Percentiles rank a stretch among this genome's conserved stretches.
These are phyloP conservation scores for Chlorociboria aeruginascens DNA, from an alignment of 495 filamentous ascomycete species.

Conservation along the genomic window DNA sequence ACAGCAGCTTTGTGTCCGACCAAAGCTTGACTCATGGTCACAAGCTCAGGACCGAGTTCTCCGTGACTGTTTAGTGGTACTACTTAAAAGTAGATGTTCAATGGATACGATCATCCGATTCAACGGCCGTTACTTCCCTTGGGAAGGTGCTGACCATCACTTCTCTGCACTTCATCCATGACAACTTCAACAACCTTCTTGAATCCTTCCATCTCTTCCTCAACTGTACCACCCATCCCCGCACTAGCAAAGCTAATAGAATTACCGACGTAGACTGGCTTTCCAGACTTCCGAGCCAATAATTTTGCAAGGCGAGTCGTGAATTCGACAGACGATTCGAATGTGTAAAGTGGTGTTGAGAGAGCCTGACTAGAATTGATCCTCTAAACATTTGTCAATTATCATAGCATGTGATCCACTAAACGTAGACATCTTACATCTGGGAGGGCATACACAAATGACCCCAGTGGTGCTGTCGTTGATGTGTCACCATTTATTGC, in stretches of 20 bases:
- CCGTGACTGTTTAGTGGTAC: too few species aligned
- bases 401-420: not conserved
- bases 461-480: constrained; percentile 48
- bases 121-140: not conserved
- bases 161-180: constrained; percentile 23
- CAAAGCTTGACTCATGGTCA: too few species aligned
- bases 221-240: constrained; percentile 61
- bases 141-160: not conserved
- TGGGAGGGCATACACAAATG: constrained; percentile 87
- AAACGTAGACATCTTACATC: constrained; percentile 43
- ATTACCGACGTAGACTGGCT: constrained; percentile 77
- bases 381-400: constrained; percentile 25
- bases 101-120: not conserved
- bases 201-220: constrained; percentile 91
- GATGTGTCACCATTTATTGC: constrained; percentile 46
- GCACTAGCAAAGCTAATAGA: constrained; percentile 55
- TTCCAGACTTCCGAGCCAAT: constrained; percentile 52
- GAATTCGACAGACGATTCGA: constrained; percentile 69
- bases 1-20: too few species aligned
- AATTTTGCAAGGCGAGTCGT: constrained; percentile 75
- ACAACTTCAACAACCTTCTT: constrained; percentile 57
- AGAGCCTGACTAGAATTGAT: constrained; percentile 48
- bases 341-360: constrained; percentile 68
- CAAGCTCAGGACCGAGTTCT: too few species aligned
- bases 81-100: too few species aligned